Base-by-base conservation (phyloP, 208 protist species). In the Crithidia brevicula region DNA sequence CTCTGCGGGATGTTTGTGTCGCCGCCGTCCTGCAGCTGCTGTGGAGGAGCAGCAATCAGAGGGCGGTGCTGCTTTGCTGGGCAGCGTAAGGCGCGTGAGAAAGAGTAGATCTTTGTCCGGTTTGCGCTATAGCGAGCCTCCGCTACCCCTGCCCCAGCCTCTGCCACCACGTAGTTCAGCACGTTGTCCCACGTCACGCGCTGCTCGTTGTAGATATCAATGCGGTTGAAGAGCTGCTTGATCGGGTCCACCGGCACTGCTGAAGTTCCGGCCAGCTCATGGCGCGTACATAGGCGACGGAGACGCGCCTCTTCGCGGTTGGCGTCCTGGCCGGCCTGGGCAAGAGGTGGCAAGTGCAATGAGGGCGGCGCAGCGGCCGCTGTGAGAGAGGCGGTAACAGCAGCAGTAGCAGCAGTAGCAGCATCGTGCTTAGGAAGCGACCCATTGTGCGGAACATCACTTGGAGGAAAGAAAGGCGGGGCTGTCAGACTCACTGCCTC, bases 151-250 rank as follows among this genome's bases (percentile, higher is more conserved):
- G 9, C 46, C 20, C 46, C 53, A 0, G 83, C 77, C 45, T 88
- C 82, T 18, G 81, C 72, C 4, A 92, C 74, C 3, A 83, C 60
- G 62, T 85, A 79, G 52, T 82, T 70, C 30, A 89, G 42, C 5
- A 92, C 4, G 46, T 89, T 71, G 42, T 84, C 79, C 86, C 86
- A 92, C 10, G 80, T 82, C 28, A 92, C 60, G n/a, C 75, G 42
- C 28, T 74, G 77, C 38, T 80, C 61, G 58, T 81, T 83, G 52
- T 74, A 46, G 22, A 66, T 38, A 57, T 92, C 76, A 30, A 92
- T 65, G 22, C 69, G 65, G 49, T 75, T 78, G 59, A 89, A 92
- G 16, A 91, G 72, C 4, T 50, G 66, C 43, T 88, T 79, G 25
- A 88, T 22, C 8, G 58, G 53, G 30, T 83, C 72, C 8, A 74